A percentile compares a stretch with the other conserved stretches of the same genome.
Evolutionary conservation across 2,329 filamentous ascomycete species (phyloP).

Genomic region (Niveomyces coronatus): DNA sequence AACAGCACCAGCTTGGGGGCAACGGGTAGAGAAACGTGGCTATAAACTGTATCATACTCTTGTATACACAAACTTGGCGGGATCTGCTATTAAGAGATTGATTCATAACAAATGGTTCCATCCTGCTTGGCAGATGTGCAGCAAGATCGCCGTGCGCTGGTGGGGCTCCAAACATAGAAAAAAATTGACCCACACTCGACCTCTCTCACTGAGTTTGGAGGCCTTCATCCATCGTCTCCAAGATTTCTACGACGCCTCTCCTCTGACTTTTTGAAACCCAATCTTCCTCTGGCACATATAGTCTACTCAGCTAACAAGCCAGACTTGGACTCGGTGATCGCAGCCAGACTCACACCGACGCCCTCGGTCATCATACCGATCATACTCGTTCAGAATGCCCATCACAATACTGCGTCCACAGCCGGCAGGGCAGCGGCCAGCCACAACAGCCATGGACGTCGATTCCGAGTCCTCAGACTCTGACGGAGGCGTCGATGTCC

Average conservation of each 20-base stretch:
- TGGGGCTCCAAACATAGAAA: background rate
- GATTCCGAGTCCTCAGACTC: conserved; percentile 26
- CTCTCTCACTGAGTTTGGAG: conserved; percentile 1
- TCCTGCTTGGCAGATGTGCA: conserved; percentile 1
- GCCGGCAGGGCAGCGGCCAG: conserved; percentile 19
- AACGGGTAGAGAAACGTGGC: too few relatives aligned
- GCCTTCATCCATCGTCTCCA: too few relatives aligned
- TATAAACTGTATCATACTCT: too few relatives aligned
- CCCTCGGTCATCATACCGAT: too few relatives aligned
- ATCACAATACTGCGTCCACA: conserved; percentile 37
- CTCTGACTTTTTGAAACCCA: background rate
- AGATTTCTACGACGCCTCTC: background rate
- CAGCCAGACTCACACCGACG: too few relatives aligned
- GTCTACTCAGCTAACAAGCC: too few relatives aligned
- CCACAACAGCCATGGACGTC: conserved; percentile 14
- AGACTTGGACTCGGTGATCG: background rate
- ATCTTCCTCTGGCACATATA: background rate
- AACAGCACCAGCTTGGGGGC: too few relatives aligned
- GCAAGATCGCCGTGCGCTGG: background rate
- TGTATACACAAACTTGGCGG: too few relatives aligned
- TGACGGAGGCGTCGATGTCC: conserved; percentile 35
- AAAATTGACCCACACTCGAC: conserved; percentile 5
- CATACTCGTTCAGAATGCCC: too few relatives aligned
- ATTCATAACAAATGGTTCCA: too few relatives aligned
- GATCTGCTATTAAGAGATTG: too few relatives aligned